A percentile compares a stretch with the other conserved stretches of the same genome.
These are phyloP conservation scores for Carex scoparia DNA, from an alignment of 176 grass and related monocot species.

Conservation along the genomic window DNA sequence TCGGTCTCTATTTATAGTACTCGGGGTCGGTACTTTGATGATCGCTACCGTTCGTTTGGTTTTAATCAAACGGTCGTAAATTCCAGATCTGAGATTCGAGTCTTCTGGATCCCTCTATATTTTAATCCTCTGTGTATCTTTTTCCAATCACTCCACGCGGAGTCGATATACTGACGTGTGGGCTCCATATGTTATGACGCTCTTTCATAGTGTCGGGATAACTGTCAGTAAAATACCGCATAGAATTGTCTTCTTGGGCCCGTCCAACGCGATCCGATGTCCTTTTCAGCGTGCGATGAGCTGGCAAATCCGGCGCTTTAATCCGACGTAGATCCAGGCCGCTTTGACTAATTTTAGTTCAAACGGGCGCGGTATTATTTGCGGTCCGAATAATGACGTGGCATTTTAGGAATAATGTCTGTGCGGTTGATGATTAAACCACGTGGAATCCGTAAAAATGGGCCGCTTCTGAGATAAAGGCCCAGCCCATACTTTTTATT, in stretches of 20 bases:
- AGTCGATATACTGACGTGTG: background rate
- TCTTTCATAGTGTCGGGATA: background rate
- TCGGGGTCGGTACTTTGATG: background rate
- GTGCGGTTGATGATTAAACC: background rate
- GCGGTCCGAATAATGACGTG: background rate
- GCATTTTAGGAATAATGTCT: background rate
- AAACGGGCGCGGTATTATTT: background rate
- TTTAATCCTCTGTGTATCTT: background rate
- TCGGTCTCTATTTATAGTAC: background rate
- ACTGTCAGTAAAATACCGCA: background rate
- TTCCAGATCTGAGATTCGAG: slow-evolving; percentile 11
- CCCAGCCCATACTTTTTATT: background rate
- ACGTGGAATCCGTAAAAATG: background rate
- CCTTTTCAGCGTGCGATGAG: slow-evolving; percentile 11
- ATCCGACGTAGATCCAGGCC: slow-evolving; percentile 9
- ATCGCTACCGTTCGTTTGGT: background rate
- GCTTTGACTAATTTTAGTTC: slow-evolving; percentile 14
- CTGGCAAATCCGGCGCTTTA: slow-evolving; percentile 2
- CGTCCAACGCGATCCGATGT: background rate
- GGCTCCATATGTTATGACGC: background rate
- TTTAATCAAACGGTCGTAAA: background rate
- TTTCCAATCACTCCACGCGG: background rate
- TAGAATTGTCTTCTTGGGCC: background rate
- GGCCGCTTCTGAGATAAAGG: background rate
- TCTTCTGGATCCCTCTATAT: slow-evolving; percentile 21